Percentiles rank a stretch among this genome's conserved stretches.
These are phyloP conservation scores for Xylaria palmicola DNA, from an alignment of 495 filamentous ascomycete genomes.

Conservation along the genomic window DNA sequence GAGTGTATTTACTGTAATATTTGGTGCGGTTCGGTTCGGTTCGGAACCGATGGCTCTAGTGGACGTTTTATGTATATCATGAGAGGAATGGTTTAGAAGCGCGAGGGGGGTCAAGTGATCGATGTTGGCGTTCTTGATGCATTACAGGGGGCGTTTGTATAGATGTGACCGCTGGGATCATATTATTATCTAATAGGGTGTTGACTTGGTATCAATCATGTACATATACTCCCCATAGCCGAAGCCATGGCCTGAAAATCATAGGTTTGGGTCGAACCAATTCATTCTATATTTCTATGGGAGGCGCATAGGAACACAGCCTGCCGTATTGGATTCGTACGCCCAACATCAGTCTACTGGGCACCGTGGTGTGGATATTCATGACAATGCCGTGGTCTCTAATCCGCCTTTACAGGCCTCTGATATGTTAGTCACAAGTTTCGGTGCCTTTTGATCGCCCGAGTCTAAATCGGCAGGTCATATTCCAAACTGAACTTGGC, in stretches of 20 bases:
- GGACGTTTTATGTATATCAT: constrained; percentile 6
- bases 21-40: neutral
- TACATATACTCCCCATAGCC: neutral
- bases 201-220: neutral
- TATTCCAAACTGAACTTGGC: no score
- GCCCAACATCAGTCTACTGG: no score
- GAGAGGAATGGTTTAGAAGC: constrained; percentile 3
- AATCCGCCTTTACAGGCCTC: no score
- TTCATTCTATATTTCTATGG: neutral
- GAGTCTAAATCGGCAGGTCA: no score
- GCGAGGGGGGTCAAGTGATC: neutral
- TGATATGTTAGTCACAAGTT: no score
- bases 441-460: no score
- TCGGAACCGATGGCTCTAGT: neutral
- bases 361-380: no score
- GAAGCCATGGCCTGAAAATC: no score
- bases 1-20: neutral
- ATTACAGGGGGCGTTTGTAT: constrained; percentile 16
- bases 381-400: no score
- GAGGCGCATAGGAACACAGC: neutral
- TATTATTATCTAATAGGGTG: neutral
- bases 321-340: no score
- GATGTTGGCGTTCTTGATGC: constrained; percentile 11
- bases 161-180: neutral
- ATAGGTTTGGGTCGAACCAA: neutral